Percentiles rank a stretch among this genome's conserved stretches.
phyloP scores from a whole-genome alignment of 352 stramenopile genomes.

The Phytophthora citricola region DNA sequence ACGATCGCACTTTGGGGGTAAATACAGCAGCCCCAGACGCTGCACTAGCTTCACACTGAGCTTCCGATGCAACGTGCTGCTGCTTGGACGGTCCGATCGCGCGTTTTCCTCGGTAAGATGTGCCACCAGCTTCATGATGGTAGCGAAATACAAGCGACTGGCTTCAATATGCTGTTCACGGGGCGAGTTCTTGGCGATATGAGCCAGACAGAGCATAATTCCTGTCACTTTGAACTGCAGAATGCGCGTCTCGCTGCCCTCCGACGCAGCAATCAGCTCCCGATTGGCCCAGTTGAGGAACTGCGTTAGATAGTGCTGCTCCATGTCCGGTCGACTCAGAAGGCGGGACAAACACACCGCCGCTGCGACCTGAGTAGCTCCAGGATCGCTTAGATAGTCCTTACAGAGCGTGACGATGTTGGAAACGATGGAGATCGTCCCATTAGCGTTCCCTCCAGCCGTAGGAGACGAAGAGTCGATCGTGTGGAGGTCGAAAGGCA shows the following conservation, averaged over 20 bases:
- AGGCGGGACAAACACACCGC: conserved; percentile 94
- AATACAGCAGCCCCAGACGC: conserved; percentile 93
- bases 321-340: conserved; percentile 96
- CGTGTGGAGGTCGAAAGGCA: conserved; percentile 97
- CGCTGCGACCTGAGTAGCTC: conserved; percentile 92
- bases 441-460: conserved; percentile 17
- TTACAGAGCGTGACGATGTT: conserved; percentile 89
- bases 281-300: conserved; percentile 92
- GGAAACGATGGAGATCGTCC: conserved; percentile 68
- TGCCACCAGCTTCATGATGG: conserved; percentile 74
- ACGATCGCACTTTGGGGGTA: conserved; percentile 94
- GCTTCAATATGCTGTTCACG: conserved; percentile 72
- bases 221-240: conserved; percentile 84
- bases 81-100: conserved; percentile 45
- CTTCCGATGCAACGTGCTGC: conserved; percentile 92
- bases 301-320: conserved; percentile 84
- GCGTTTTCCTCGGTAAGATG: conserved; percentile 65
- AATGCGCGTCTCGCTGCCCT: conserved; percentile 46
- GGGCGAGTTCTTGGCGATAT: conserved; percentile 84
- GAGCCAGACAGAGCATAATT: conserved; percentile 80
- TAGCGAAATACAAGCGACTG: conserved; percentile 78
- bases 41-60: conserved; percentile 98
- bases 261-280: conserved; percentile 51
- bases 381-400: conserved; percentile 83
- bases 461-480: conserved; percentile 91